phyloP scores from a whole-genome alignment of 2,329 filamentous ascomycete genomes.

The Pseudogymnoascus sp. region DNA sequence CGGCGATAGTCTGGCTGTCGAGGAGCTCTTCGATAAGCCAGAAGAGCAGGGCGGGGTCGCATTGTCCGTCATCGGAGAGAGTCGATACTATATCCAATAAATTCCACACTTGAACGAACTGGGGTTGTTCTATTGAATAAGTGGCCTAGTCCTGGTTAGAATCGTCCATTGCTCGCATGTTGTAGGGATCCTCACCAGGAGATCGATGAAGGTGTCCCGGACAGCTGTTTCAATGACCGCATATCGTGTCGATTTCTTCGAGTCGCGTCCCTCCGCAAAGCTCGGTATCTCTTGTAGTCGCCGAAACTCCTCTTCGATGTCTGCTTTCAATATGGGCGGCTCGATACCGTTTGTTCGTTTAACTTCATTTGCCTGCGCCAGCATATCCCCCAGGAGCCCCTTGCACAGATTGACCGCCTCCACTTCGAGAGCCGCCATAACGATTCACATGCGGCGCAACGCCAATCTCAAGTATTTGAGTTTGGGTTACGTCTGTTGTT shows the following conservation, averaged over 20 bases:
- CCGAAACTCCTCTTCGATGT: slow-evolving; percentile 47
- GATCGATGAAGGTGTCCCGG: slow-evolving; percentile 69
- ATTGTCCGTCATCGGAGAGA: slow-evolving; percentile 72
- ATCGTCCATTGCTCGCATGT: slow-evolving; percentile 22
- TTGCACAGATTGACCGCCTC: slow-evolving; percentile 47
- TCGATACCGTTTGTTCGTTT: slow-evolving; percentile 61
- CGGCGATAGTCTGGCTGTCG: slow-evolving; percentile 90
- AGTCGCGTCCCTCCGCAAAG: slow-evolving; percentile 19
- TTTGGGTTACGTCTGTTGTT: not conserved
- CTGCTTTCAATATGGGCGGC: slow-evolving; percentile 64
- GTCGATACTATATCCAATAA: slow-evolving; percentile 86
- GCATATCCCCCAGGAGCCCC: slow-evolving; percentile 47
- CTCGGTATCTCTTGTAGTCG: slow-evolving; percentile 39
- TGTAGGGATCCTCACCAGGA: slow-evolving; percentile 54
- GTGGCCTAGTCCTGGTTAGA: slow-evolving; percentile 51
- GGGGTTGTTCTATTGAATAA: slow-evolving; percentile 66
- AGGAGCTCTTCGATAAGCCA: slow-evolving; percentile 91
- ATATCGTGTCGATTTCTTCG: slow-evolving; percentile 47
- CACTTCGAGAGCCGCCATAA: slow-evolving; percentile 48
- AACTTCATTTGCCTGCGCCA: slow-evolving; percentile 49
- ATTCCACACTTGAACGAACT: slow-evolving; percentile 85
- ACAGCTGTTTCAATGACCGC: slow-evolving; percentile 77
- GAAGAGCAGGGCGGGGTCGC: slow-evolving; percentile 74
- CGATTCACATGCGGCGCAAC: slow-evolving; percentile 9
- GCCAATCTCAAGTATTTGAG: not conserved